Percentiles rank a stretch among this genome's conserved stretches.
phyloP scores from a whole-genome alignment of 495 filamentous ascomycete genomes.

The Aspergillus funiculosus region DNA sequence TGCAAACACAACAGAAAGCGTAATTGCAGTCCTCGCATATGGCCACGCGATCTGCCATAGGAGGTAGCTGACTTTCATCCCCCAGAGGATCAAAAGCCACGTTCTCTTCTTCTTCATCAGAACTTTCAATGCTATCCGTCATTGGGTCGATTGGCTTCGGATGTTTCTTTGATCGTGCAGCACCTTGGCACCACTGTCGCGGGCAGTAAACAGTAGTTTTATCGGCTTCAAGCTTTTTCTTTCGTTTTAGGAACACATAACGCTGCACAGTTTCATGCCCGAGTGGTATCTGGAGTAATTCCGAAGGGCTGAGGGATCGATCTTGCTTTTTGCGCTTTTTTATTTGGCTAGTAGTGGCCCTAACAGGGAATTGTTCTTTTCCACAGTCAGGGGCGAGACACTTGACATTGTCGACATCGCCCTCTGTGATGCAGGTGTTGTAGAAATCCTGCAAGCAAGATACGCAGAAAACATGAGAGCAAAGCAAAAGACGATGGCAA shows the following conservation, averaged over 20 bases:
- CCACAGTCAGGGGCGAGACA: constrained; percentile 75
- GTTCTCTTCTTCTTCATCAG: constrained; percentile 36
- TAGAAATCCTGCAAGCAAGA: constrained; percentile 84
- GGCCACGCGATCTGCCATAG: constrained; percentile 57
- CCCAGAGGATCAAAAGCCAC: constrained; percentile 31
- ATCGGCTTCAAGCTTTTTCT: constrained; percentile 84
- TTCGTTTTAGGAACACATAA: constrained; percentile 84
- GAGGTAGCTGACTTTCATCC: constrained; percentile 35
- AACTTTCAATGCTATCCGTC: constrained; percentile 46
- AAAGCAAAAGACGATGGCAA: constrained; percentile 73
- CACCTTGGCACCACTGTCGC: constrained; percentile 85
- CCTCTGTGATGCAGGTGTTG: constrained; percentile 77
- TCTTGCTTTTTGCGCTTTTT: constrained; percentile 47
- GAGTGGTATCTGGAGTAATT: constrained; percentile 81
- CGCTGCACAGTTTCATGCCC: constrained; percentile 68
- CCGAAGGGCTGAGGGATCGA: constrained; percentile 71
- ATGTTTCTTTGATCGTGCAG: constrained; percentile 75
- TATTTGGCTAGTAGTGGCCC: constrained; percentile 14
- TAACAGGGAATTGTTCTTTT: constrained; percentile 42
- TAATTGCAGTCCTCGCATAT: constrained; percentile 89
- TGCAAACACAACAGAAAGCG: constrained; percentile 77
- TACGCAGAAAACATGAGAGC: constrained; percentile 86
- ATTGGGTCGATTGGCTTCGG: constrained; percentile 55
- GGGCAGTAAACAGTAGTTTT: constrained; percentile 93
- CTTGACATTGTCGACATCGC: constrained; percentile 68